Evolutionary conservation across 352 stramenopile genomes (phyloP), one percentile per base, ranked within the genome.

Genomic region (Blastocystis sp.): DNA sequence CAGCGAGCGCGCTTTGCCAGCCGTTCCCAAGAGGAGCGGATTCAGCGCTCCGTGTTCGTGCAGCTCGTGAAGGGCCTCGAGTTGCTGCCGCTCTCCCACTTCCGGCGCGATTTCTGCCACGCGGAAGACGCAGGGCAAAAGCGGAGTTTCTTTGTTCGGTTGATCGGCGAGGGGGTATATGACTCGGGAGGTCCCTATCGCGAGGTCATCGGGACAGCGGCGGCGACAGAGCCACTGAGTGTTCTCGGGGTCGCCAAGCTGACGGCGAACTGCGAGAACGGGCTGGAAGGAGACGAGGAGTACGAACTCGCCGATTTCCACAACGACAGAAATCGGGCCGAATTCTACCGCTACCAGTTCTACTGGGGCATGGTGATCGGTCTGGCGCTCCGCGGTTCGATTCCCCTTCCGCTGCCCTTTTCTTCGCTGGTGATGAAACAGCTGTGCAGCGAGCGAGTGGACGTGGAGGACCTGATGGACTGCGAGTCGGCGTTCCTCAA

Each of bases 81-180:
- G 62, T 31, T 66, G 10, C 9, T 80, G 3, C 79, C 79, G 4
- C 2, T 77, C 31, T 39, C 79, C 13, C 50, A 26, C 1, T 89
- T 89, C 19, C 79, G 79, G 16, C 37, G 60, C 6, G 55, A 89
- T 31, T 89, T 80, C 59, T 37, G 31, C 55, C 79, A 89, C 41
- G 63, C 79, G n/a, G 79, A 89, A 45, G 79, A 89, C 61, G 63
- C 79, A 26, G 79, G 79, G 9, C 79, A 89, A 31, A 89, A 89
- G n/a, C 62, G 79, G 13, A 41, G 39, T 60, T 89, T 89, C 51
- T 89, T 89, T 39, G 67, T 89, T 16, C 62, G 79, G 21, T 39
- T 89, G 24, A 61, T 89, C 4, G 79, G 79, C 26, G 79, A 89
- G 26, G 79, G 79, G 6, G 79, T 77, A 1, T 89, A 89, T 77